Evolutionary conservation across 345 rosid species (phyloP).

Genomic region (Citrus mangshanensis): DNA sequence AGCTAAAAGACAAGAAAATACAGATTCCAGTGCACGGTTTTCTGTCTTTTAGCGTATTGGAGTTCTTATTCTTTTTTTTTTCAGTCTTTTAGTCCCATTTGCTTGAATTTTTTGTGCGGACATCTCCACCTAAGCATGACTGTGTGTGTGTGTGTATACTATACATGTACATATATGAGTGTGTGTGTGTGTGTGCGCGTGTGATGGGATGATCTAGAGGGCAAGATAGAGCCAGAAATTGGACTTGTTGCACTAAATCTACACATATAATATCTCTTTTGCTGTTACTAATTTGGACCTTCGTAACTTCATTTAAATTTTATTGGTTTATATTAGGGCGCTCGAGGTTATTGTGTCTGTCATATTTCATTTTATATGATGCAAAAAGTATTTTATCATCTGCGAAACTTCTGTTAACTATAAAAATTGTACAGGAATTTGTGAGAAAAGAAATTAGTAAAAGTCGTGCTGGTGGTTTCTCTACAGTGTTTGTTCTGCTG

Average conservation of each 20-base stretch:
- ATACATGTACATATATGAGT: no score
- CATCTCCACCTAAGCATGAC: no score
- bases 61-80: no score
- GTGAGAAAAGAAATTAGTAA: conserved; percentile 49
- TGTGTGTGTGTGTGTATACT: no score
- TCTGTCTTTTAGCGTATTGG: no score
- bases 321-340: no score
- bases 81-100: no score
- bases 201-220: not conserved
- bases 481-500: conserved; percentile 45
- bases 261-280: not conserved
- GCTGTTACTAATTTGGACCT: not conserved
- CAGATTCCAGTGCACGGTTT: no score
- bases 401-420: not conserved
- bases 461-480: conserved; percentile 41
- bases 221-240: not conserved
- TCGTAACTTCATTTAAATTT: not conserved
- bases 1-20: no score
- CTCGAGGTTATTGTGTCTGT: not conserved
- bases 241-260: not conserved
- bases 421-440: conserved; percentile 45
- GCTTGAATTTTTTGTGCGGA: no score
- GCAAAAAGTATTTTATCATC: not conserved
- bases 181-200: no score
- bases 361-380: not conserved